Conservation (phyloP, 1,284 basidiomycete species). For the Cryptococcus deneoformans region DNA sequence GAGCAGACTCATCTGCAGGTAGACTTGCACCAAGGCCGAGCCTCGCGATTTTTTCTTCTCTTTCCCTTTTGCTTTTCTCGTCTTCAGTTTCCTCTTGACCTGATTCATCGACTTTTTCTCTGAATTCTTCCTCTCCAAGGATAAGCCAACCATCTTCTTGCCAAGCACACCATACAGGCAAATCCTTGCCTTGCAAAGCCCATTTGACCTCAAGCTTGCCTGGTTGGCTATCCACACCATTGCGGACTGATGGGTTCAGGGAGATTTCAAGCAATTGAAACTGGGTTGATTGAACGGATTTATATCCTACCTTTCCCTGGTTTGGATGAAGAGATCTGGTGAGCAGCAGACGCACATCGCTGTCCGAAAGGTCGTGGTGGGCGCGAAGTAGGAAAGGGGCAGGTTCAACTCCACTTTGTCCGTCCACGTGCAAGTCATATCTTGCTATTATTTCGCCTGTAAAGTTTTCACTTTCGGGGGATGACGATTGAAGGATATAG, state of each 20-base stretch:
- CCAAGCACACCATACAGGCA: constrained; percentile 57
- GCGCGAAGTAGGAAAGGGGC: constrained; percentile 56
- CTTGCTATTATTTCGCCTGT: constrained; percentile 55
- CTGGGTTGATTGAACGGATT: constrained; percentile 6
- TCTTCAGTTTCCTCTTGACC: constrained; percentile 6
- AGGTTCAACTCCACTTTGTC: background rate
- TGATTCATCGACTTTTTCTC: constrained; percentile 2
- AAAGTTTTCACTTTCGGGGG: constrained; percentile 32
- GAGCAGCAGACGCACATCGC: constrained; percentile 23
- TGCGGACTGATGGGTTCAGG: constrained; percentile 15
- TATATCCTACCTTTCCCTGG: constrained; percentile 16
- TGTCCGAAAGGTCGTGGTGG: constrained; percentile 12
- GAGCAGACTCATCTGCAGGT: background rate
- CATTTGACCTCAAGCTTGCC: constrained; percentile 56
- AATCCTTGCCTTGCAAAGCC: constrained; percentile 65
- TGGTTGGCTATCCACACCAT: constrained; percentile 25
- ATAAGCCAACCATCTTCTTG: constrained; percentile 35
- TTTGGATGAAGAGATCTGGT: constrained; percentile 19
- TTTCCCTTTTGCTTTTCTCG: constrained; percentile 17
- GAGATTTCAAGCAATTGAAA: constrained; percentile 41
- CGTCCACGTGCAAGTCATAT: constrained; percentile 53
- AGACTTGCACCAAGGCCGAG: constrained; percentile 33
- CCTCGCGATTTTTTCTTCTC: constrained; percentile 18
- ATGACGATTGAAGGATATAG: constrained; percentile 55
- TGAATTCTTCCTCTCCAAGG: constrained; percentile 12